Evolutionary conservation across 805 yeast species (phyloP), one percentile per base, ranked within the genome.

Genomic region (Candida methanosorbosa): DNA sequence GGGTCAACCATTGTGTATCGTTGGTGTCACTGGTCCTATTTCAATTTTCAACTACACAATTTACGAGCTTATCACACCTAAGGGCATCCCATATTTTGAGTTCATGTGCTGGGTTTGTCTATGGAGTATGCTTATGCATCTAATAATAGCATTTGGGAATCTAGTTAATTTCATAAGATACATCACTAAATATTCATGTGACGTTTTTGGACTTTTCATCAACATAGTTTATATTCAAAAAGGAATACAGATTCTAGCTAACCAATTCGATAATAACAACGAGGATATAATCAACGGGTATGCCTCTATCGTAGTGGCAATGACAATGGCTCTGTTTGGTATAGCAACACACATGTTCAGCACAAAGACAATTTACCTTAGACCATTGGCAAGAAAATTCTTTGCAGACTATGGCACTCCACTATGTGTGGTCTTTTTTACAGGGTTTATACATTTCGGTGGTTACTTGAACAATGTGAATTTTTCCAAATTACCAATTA

Each of bases 11-110:
- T 58, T 92, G 19, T 84, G 95, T 48, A 83, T 90, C 18, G 97
- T 92, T 8, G 98, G 98, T 4, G 97, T 90, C 5, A 92, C 97
- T 0, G 98, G 97, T 0, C 98, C 98, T 0, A 80, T 92, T 13
- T 63, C 94, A 2, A 88, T 90, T 40, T 90, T 92, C 68, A 84
- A 84, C 50, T 87, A 86, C 49, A 92, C 97, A 0, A 88, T 92
- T 1, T 84, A 79, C 51, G 81, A 80, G 39, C 67, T 84, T 33
- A 68, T 84, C 25, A 59, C 52, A 17, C 78, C 83, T 0, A 52
- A 68, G 39, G 69, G 67, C 8, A 61, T 70, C 1, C 55, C 58
- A 2, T 87, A 72, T 53, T 87, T 90, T 59, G 86, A 88, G 14
- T 90, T 90, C 55, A 88, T 92, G 95, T 80, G 90, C 52, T 92